phyloP scores from a whole-genome alignment of 208 protist species.

The Jaenimonas drosophilae region DNA sequence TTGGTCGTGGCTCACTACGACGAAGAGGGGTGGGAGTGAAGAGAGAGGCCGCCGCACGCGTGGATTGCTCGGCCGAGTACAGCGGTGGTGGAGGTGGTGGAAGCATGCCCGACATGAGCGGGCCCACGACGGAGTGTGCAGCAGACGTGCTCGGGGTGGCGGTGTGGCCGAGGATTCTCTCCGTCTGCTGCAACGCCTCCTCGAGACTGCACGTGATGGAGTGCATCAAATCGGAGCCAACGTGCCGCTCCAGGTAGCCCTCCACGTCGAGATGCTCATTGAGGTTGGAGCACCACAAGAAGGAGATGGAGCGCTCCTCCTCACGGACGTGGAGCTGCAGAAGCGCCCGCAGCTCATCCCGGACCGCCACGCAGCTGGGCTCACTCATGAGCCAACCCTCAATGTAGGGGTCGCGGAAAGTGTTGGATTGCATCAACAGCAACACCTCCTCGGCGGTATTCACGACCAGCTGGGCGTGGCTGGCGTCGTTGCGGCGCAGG shows the following conservation, averaged over 20 bases:
- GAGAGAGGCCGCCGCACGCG: too few relatives aligned
- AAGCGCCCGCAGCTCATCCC: slow-evolving; percentile 32
- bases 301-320: slow-evolving; percentile 27
- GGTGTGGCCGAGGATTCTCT: slow-evolving; percentile 13
- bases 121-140: too few relatives aligned
- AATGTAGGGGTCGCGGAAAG: slow-evolving; percentile 77
- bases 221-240: slow-evolving; percentile 48
- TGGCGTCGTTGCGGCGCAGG: slow-evolving; percentile 33
- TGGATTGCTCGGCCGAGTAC: too few relatives aligned
- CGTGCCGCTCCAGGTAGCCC: slow-evolving; percentile 49
- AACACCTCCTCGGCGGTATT: slow-evolving; percentile 46
- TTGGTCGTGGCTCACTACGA: background rate
- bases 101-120: too few relatives aligned
- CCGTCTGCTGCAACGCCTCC: slow-evolving; percentile 18
- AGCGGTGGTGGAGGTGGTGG: too few relatives aligned
- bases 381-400: slow-evolving; percentile 72
- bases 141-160: too few relatives aligned
- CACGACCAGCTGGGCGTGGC: slow-evolving; percentile 41
- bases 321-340: slow-evolving; percentile 13
- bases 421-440: slow-evolving; percentile 54
- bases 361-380: slow-evolving; percentile 25
- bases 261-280: slow-evolving; percentile 40
- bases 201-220: slow-evolving; percentile 16
- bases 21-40: too few relatives aligned
- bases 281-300: slow-evolving; percentile 64